Base-by-base conservation (phyloP, 805 yeast species). In the Wickerhamomyces kurtzmanii region DNA sequence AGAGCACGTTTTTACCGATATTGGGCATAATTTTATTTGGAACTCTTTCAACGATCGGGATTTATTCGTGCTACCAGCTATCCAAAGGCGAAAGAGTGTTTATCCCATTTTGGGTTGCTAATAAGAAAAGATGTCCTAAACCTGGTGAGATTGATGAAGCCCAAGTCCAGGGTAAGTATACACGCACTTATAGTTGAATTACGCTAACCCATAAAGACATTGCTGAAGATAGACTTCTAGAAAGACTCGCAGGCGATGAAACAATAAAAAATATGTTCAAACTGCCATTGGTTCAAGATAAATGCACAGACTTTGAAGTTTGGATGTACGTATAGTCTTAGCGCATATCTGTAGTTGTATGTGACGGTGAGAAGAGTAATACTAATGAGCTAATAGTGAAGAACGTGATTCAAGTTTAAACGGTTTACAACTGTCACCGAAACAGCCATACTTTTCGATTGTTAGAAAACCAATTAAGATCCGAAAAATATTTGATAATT, bases 181-280 rank as follows among this genome's bases (percentile, higher is more conserved):
- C n/a, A n/a, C n/a, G n/a, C n/a, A n/a, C n/a, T n/a, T n/a, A n/a
- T n/a, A n/a, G n/a, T n/a, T n/a, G n/a, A n/a, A n/a, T n/a, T n/a
- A n/a, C n/a, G n/a, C n/a, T n/a, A n/a, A n/a, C n/a, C n/a, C n/a
- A n/a, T n/a, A n/a, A 36, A 15, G 13, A 21, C 10, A 37, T 36
- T n/a, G 43, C 43, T 1, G 39, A 41, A 15, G 47, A 43, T 12
- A 47, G 39, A 30, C 23, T 46, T 18, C 23, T 46, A 23, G 49
- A 46, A 23, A 29, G 42, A 23, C 23, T 46, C 6, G 39, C 43
- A 4, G 16, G 44, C 12, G 33, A 44, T 25, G 31, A 24, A 4
- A 16, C 22, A 8, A 38, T 46, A 8, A 39, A 41, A 25, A 13
- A 20, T 7, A 34, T 33, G 15, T 46, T 38, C 28, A 34, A 40